Base-by-base conservation (phyloP, 768 basidiomycete genomes). In the Daedalea quercina region DNA sequence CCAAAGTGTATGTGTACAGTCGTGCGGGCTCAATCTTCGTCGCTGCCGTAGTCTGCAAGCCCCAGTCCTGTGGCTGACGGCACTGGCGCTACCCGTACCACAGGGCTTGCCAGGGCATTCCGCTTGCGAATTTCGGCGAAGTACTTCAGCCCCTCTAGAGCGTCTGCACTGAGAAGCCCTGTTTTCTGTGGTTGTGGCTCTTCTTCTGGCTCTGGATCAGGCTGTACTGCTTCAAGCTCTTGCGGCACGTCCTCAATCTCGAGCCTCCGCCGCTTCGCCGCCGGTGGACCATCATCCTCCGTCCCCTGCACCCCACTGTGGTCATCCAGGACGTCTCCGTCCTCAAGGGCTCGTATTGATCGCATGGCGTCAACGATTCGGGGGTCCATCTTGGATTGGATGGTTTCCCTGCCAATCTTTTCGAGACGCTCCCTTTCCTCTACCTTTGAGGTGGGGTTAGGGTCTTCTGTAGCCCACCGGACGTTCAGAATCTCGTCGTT, bases 401-500 rank as follows among this genome's bases (percentile, higher is more conserved):
- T 94, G 2, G 90, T 94, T 54, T 90, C 84, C 58, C 87, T 83
- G 0, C 96, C 96, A 60, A 85, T 75, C 2, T 87, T 84, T 64
- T 93, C 88, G 25, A 99, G 66, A 12, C 94, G 76, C 9, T 79
- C 76, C 62, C 93, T 88, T 69, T 98, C 96, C 0, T 81, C 79
- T 8, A 87, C 83, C 61, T 94, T 94, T 57, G 87, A 84, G 0
- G 82, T 82, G 1, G 95, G 96, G 66, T 99, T 99, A 1, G 96
- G 96, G 67, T 99, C 96, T 65, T 96, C 95, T 0, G 95, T 98
- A 33, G 96, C 96, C 96, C 96, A 99, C 45, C 95, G 86, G 49
- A 98, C 94, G 69, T 99, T 99, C 55, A 98, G 78, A 55, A 97
- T 94, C 64, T 99, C 96, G 66, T 96, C 94, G 61, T 92, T 89